These are phyloP conservation scores for Sugiyamaella paludigena DNA, from an alignment of 1,139 yeast genomes.

Conservation along the genomic window DNA sequence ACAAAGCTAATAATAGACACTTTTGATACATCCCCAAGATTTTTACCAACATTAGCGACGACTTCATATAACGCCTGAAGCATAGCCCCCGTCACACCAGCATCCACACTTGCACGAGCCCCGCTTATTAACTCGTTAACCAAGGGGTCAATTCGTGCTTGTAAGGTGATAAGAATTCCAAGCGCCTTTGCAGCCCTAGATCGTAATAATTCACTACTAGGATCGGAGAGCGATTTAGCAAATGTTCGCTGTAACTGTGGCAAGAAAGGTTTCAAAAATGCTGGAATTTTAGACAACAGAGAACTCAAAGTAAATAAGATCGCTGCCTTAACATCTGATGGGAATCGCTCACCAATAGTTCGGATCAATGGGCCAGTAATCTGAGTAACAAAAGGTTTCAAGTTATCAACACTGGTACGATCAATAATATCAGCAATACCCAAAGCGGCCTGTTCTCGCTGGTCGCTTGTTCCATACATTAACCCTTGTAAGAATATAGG, in stretches of 20 bases:
- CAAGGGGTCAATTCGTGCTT: constrained; percentile 91
- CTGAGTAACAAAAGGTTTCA: constrained; percentile 86
- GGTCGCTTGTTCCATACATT: constrained; percentile 86
- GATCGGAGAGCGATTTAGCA: constrained; percentile 84
- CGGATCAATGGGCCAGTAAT: constrained; percentile 98
- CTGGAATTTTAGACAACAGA: constrained; percentile 79
- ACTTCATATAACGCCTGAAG: constrained; percentile 83
- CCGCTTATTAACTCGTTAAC: constrained; percentile 80
- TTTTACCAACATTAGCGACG: constrained; percentile 72
- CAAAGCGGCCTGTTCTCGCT: constrained; percentile 80
- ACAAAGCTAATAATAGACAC: constrained; percentile 67
- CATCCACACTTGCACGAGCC: constrained; percentile 55
- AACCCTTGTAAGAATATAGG: constrained; percentile 94
- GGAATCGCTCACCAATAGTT: constrained; percentile 94
- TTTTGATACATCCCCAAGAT: constrained; percentile 73
- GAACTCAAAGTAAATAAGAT: constrained; percentile 80
- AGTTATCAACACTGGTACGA: constrained; percentile 75
- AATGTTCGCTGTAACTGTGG: constrained; percentile 98
- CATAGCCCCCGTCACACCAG: constrained; percentile 82
- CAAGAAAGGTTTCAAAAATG: constrained; percentile 87
- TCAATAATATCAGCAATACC: constrained; percentile 88
- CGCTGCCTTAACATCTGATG: constrained; percentile 87
- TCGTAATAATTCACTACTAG: constrained; percentile 59
- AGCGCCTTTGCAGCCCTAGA: constrained; percentile 87
- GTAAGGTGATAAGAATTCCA: constrained; percentile 82